phyloP scores from a whole-genome alignment of 345 rosid species.

The Acer yangbiense region DNA sequence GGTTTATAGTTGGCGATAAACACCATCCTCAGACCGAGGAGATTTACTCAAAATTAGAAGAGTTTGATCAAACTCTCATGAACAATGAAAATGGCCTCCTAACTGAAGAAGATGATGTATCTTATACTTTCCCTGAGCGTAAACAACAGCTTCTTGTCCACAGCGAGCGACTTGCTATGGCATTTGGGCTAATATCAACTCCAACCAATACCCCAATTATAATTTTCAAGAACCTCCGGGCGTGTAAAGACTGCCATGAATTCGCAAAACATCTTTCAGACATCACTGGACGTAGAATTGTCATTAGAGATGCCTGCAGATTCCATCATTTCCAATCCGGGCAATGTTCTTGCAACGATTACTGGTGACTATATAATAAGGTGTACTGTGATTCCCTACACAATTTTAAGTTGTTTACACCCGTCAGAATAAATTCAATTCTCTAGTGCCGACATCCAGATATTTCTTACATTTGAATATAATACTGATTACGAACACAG shows the following conservation, averaged over 20 bases:
- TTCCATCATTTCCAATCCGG: conserved; percentile 73
- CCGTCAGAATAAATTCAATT: too few species aligned
- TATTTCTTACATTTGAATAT: too few species aligned
- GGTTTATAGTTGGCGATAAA: conserved; percentile 72
- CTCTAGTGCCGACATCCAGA: too few species aligned
- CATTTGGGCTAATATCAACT: conserved; percentile 63
- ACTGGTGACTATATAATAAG: conserved; percentile 47
- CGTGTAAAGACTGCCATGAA: conserved; percentile 72
- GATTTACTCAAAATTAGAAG: conserved; percentile 60
- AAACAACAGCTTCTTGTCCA: conserved; percentile 64
- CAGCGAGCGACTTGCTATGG: conserved; percentile 78
- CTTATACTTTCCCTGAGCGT: conserved; percentile 47
- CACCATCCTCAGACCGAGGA: conserved; percentile 62
- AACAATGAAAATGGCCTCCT: conserved; percentile 25
- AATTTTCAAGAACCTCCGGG: conserved; percentile 77
- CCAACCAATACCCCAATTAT: conserved; percentile 45
- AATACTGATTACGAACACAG: too few species aligned
- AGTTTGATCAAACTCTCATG: conserved; percentile 28
- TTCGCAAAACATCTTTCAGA: conserved; percentile 66
- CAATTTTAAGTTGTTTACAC: neutral
- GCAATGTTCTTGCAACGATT: conserved; percentile 75
- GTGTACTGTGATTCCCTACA: neutral
- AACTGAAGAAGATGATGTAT: conserved; percentile 43
- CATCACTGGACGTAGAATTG: conserved; percentile 50
- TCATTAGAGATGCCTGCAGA: conserved; percentile 63